phyloP scores from a whole-genome alignment of 139 green algal genomes.

The Edaphochlamys debaryana region DNA sequence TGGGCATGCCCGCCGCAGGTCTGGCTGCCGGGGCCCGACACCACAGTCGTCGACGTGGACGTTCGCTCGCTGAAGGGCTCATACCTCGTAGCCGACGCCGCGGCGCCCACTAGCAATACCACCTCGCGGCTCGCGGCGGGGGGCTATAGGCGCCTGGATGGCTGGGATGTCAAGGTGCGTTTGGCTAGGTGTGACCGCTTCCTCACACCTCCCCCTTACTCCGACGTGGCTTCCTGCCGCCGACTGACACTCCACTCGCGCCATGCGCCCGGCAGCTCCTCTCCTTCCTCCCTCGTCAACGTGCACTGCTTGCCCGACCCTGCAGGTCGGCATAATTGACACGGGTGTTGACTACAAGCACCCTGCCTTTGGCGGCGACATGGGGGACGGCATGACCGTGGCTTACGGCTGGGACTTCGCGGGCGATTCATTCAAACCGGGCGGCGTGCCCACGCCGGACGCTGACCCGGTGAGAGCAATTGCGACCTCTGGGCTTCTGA shows the following conservation, averaged over 20 bases:
- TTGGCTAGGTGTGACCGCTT: no score
- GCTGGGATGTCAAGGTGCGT: conserved; percentile 10
- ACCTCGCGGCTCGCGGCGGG: background rate
- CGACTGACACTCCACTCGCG: no score
- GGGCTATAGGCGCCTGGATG: background rate
- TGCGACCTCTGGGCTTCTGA: no score
- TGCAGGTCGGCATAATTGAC: conserved; percentile 51
- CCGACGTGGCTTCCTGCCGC: no score
- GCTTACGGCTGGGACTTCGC: conserved; percentile 23
- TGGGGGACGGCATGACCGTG: conserved; percentile 27
- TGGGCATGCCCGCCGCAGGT: background rate
- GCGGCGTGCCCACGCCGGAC: background rate
- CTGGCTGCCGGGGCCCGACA: background rate
- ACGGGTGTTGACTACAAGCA: conserved; percentile 48
- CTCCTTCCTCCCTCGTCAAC: no score
- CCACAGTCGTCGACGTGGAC: background rate
- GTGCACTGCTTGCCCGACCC: no score
- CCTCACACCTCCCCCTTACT: no score
- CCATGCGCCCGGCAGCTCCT: no score
- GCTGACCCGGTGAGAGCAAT: conserved; percentile 1
- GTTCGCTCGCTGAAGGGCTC: background rate
- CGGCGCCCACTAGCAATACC: background rate
- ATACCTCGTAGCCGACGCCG: background rate
- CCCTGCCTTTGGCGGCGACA: conserved; percentile 18
- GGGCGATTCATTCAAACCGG: conserved; percentile 12